Evolutionary conservation across 1,139 yeast genomes (phyloP).

Genomic region (Saccharomyces hybrid): DNA sequence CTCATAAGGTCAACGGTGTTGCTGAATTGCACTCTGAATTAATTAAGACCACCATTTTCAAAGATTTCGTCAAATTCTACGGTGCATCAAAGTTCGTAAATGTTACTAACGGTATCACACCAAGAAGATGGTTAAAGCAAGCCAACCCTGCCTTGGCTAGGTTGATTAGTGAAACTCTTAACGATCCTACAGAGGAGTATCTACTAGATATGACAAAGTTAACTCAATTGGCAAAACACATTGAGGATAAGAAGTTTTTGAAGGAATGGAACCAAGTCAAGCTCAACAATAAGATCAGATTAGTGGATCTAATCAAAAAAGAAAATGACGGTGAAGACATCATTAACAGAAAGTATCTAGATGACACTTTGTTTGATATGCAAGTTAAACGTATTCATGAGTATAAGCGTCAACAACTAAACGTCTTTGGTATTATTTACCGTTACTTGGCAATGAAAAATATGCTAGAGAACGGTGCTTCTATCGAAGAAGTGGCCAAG

Average conservation of each 20-base stretch:
- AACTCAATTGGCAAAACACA: slow-evolving; percentile 58
- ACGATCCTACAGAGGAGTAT: slow-evolving; percentile 55
- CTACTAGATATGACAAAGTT: slow-evolving; percentile 62
- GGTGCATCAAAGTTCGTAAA: slow-evolving; percentile 82
- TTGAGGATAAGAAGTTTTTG: slow-evolving; percentile 64
- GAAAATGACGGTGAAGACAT: slow-evolving; percentile 59
- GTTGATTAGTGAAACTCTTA: slow-evolving; percentile 61
- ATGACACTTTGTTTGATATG: slow-evolving; percentile 73
- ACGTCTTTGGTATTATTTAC: slow-evolving; percentile 81
- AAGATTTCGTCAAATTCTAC: slow-evolving; percentile 76
- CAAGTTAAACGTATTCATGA: slow-evolving; percentile 96
- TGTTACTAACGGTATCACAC: slow-evolving; percentile 93
- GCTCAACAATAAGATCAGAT: slow-evolving; percentile 56
- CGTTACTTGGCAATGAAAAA: slow-evolving; percentile 73
- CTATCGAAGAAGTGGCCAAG: slow-evolving; percentile 45
- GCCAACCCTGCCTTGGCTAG: slow-evolving; percentile 78
- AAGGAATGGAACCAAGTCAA: slow-evolving; percentile 67
- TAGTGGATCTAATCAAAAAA: slow-evolving; percentile 62
- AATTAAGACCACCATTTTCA: slow-evolving; percentile 81
- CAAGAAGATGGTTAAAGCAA: slow-evolving; percentile 93
- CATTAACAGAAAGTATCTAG: slow-evolving; percentile 40
- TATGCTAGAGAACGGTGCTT: slow-evolving; percentile 43
- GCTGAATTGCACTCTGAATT: slow-evolving; percentile 92
- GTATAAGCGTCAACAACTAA: slow-evolving; percentile 91
- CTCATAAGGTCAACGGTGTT: slow-evolving; percentile 92